phyloP scores from a whole-genome alignment of 164 flowering plant genomes.

The Magnolia sinica region DNA sequence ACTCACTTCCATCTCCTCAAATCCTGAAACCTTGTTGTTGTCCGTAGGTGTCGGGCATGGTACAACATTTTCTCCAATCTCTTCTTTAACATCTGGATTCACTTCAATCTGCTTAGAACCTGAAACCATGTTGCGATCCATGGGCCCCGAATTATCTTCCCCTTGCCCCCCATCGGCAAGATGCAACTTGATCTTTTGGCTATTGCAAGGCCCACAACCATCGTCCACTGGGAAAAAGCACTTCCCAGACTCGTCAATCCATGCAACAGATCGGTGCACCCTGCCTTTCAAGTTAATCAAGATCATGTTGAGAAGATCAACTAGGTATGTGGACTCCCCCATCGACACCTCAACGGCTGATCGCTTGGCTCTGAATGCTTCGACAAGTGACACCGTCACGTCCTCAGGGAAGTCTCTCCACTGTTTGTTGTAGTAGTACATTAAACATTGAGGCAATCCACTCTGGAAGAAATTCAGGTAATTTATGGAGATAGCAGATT shows the following conservation, averaged over 20 bases:
- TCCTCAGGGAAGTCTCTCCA: conserved; percentile 19
- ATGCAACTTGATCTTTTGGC: no score
- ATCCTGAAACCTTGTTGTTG: no score
- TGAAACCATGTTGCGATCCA: no score
- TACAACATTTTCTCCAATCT: no score
- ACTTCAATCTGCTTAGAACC: no score
- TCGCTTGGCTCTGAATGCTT: conserved; percentile 9
- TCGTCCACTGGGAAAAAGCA: conserved; percentile 13
- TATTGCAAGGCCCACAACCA: no score
- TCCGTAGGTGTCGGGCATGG: no score
- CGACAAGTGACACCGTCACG: neutral
- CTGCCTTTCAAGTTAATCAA: conserved; percentile 14
- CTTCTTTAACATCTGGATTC: no score
- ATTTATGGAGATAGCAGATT: neutral
- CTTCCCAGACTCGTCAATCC: conserved; percentile 19
- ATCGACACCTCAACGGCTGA: conserved; percentile 16
- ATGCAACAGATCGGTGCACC: conserved; percentile 15
- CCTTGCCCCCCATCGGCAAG: neutral
- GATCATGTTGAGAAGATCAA: conserved; percentile 20
- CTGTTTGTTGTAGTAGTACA: conserved; percentile 10
- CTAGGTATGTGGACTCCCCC: neutral
- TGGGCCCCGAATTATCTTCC: no score
- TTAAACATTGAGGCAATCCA: conserved; percentile 9
- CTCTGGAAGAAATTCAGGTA: conserved; percentile 19
- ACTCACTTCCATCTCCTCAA: no score